Percentiles rank a stretch among this genome's conserved stretches.
phyloP scores from a whole-genome alignment of 2,329 filamentous ascomycete species.

The Colletotrichum eremochloae region DNA sequence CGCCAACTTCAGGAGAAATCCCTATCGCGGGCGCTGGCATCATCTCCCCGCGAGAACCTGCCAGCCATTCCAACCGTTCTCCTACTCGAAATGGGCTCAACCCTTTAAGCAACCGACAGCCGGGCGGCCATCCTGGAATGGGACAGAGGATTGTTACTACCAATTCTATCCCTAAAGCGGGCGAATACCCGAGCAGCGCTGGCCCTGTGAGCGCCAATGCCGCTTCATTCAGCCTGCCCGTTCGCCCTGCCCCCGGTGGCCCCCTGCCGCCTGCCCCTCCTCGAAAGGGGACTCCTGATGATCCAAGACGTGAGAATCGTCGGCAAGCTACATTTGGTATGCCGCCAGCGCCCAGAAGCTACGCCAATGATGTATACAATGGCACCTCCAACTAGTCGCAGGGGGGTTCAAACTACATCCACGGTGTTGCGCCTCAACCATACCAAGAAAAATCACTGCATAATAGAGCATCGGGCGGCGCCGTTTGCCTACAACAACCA shows the following conservation, averaged over 20 bases:
- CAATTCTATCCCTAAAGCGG: conserved; percentile 65
- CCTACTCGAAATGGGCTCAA: conserved; percentile 64
- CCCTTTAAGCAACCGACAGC: conserved; percentile 59
- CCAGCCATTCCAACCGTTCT: conserved; percentile 61
- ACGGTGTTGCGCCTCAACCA: conserved; percentile 9
- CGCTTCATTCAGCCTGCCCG: conserved; percentile 72
- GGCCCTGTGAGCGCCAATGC: conserved; percentile 59
- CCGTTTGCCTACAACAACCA: conserved; percentile 18
- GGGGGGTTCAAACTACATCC: conserved; percentile 28
- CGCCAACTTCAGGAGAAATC: conserved; percentile 80
- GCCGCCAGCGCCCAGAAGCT: conserved; percentile 56
- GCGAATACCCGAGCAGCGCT: conserved; percentile 54
- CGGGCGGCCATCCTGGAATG: conserved; percentile 63
- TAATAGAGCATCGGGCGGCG: conserved; percentile 20
- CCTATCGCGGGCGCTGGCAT: conserved; percentile 72
- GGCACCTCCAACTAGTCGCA: conserved; percentile 41
- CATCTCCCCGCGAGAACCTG: conserved; percentile 66
- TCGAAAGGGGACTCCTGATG: conserved; percentile 68
- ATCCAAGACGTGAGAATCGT: conserved; percentile 64
- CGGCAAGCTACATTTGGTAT: conserved; percentile 67
- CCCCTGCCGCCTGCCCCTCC: conserved; percentile 72
- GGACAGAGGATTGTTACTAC: conserved; percentile 65
- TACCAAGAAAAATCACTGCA: conserved; percentile 16
- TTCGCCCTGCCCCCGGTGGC: conserved; percentile 72
- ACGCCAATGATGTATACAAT: conserved; percentile 42